phyloP scores from a whole-genome alignment of 1,139 yeast genomes.

The Diutina ranongensis region DNA sequence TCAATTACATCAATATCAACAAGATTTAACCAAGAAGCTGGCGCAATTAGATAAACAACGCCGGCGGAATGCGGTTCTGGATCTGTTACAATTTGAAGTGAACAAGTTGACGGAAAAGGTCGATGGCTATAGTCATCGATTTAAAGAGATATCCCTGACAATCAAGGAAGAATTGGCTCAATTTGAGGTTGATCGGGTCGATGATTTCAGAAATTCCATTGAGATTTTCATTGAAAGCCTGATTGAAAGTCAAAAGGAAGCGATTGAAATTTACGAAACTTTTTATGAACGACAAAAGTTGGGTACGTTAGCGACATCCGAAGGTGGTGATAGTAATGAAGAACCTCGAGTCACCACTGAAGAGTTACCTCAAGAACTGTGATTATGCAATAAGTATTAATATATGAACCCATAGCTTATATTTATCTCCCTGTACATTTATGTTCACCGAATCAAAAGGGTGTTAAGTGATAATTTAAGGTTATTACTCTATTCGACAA shows the following conservation, averaged over 20 bases:
- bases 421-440: no score
- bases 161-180: constrained; percentile 57
- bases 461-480: no score
- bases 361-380: no score
- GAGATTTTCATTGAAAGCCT: constrained; percentile 87
- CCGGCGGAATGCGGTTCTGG: constrained; percentile 46
- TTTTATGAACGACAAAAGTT: constrained; percentile 45
- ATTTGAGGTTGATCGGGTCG: constrained; percentile 68
- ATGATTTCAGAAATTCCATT: constrained; percentile 80
- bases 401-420: no score
- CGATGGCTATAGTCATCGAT: constrained; percentile 41
- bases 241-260: constrained; percentile 88
- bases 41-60: constrained; percentile 40
- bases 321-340: no score
- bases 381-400: no score
- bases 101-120: constrained; percentile 48
- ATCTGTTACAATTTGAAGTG: constrained; percentile 55
- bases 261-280: constrained; percentile 92
- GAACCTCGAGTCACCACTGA: no score
- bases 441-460: no score
- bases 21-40: constrained; percentile 35
- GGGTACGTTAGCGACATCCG: constrained; percentile 8
- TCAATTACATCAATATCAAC: constrained; percentile 37
- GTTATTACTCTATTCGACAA: no score
- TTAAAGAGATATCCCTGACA: constrained; percentile 48